These are phyloP conservation scores for Suillus hirtellus DNA, from an alignment of 768 basidiomycete species.

Conservation along the genomic window DNA sequence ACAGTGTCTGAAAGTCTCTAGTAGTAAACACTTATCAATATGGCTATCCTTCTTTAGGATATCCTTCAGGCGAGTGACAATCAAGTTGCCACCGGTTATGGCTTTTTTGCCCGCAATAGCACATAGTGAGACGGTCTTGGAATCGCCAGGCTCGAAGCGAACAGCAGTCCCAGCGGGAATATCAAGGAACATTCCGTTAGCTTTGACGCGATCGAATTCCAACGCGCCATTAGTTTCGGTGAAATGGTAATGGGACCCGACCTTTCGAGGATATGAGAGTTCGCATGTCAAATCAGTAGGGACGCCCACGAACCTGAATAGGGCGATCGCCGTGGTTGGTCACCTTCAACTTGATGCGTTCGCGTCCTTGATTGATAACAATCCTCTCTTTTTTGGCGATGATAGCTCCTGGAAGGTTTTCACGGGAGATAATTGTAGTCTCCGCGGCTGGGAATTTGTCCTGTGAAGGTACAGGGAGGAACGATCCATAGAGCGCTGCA, in stretches of 20 bases:
- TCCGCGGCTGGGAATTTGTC: slow-evolving; percentile 63
- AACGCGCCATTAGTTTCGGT: slow-evolving; percentile 84
- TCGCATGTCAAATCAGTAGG: background rate
- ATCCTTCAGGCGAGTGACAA: slow-evolving; percentile 54
- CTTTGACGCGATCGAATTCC: slow-evolving; percentile 76
- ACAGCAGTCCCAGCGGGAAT: slow-evolving; percentile 95
- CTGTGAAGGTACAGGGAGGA: slow-evolving; percentile 76
- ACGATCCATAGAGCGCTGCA: slow-evolving; percentile 93
- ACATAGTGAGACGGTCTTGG: slow-evolving; percentile 81
- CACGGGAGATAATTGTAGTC: slow-evolving; percentile 47
- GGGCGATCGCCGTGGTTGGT: slow-evolving; percentile 93
- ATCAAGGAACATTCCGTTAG: slow-evolving; percentile 86
- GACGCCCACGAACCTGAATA: slow-evolving; percentile 62
- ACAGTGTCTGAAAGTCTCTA: slow-evolving; percentile 68
- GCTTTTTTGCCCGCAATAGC: slow-evolving; percentile 69
- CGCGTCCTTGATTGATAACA: slow-evolving; percentile 71
- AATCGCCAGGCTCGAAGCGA: slow-evolving; percentile 93
- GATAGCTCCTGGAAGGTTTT: slow-evolving; percentile 73
- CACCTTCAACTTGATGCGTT: slow-evolving; percentile 70
- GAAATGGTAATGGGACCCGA: slow-evolving; percentile 96
- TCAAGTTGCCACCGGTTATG: slow-evolving; percentile 76
- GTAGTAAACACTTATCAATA: slow-evolving; percentile 49
- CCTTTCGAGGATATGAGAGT: slow-evolving; percentile 39
- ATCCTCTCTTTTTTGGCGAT: slow-evolving; percentile 67
- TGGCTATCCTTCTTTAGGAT: slow-evolving; percentile 38